Evolutionary conservation across 176 grass and related monocot species (phyloP).

Genomic region (Paspalum vaginatum): DNA sequence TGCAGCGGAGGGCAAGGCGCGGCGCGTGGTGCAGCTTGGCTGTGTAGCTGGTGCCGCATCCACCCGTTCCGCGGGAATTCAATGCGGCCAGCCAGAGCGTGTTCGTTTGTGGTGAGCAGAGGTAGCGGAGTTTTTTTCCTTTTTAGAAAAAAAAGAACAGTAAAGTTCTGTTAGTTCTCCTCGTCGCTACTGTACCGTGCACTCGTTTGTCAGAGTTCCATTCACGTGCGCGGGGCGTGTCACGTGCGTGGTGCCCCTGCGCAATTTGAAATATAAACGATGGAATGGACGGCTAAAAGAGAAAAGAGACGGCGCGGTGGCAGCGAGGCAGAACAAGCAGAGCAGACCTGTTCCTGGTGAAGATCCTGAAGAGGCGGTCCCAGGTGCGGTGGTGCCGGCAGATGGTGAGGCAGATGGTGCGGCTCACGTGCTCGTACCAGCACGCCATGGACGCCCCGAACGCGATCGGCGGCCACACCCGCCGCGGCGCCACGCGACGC

Average conservation of each 20-base stretch:
- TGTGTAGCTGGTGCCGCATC: no score
- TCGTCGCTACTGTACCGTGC: no score
- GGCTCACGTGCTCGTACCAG: conserved; percentile 99
- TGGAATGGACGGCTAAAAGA: no score
- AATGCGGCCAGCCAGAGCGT: no score
- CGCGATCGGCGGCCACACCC: conserved; percentile 92
- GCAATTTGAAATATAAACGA: no score
- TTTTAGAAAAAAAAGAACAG: neutral
- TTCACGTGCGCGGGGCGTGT: neutral
- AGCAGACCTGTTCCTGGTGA: conserved; percentile 74
- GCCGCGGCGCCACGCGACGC: conserved; percentile 77
- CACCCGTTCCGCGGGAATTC: no score
- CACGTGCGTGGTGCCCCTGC: no score
- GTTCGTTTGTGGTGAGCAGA: no score
- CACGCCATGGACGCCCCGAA: conserved; percentile 96
- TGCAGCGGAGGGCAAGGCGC: no score
- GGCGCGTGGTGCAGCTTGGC: no score
- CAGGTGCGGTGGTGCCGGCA: conserved; percentile 83
- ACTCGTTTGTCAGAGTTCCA: neutral
- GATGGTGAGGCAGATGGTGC: conserved; percentile 93
- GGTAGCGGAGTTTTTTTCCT: no score
- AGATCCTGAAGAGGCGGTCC: conserved; percentile 71
- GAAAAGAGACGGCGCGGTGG: no score
- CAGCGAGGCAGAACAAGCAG: neutral
- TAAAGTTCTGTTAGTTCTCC: neutral